Percentiles rank a stretch among this genome's conserved stretches.
phyloP scores from a whole-genome alignment of 176 grass and related monocot genomes.

The Aegilops speltoides region DNA sequence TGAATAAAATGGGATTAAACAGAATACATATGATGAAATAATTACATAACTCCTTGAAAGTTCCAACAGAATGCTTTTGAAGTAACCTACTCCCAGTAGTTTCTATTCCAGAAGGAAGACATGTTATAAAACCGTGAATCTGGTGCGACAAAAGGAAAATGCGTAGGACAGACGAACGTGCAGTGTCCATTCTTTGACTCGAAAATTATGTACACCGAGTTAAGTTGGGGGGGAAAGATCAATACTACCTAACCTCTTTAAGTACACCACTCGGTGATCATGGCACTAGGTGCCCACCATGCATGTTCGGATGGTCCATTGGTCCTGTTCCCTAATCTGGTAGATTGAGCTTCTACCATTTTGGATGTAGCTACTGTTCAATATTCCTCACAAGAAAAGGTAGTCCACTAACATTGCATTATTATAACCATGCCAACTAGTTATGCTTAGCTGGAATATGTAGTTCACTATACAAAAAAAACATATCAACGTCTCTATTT shows the following conservation, averaged over 20 bases:
- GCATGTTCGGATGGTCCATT: not conserved
- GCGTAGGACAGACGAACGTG: not conserved
- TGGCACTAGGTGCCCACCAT: not conserved
- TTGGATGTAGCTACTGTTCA: not conserved
- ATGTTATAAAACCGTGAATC: not conserved
- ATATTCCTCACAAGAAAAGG: not conserved
- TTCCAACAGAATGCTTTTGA: not conserved
- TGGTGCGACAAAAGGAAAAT: not conserved
- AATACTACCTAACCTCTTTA: not conserved
- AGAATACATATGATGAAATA: not conserved
- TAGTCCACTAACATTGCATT: not conserved
- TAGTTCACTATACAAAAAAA: too few species aligned
- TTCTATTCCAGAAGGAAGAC: not conserved
- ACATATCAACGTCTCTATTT: too few species aligned
- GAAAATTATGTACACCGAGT: not conserved
- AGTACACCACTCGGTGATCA: not conserved
- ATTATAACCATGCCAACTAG: not conserved
- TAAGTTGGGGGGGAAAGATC: not conserved
- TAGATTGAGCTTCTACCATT: not conserved
- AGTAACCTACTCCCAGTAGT: not conserved
- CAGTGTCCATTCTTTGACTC: not conserved
- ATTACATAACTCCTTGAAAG: not conserved
- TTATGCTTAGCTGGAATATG: not conserved
- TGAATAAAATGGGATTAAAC: not conserved
- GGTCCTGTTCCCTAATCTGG: slow-evolving; percentile 1